Evolutionary conservation across 441 rosid species (phyloP), one percentile per base, ranked within the genome.

Genomic region (Macaranga tanarius): DNA sequence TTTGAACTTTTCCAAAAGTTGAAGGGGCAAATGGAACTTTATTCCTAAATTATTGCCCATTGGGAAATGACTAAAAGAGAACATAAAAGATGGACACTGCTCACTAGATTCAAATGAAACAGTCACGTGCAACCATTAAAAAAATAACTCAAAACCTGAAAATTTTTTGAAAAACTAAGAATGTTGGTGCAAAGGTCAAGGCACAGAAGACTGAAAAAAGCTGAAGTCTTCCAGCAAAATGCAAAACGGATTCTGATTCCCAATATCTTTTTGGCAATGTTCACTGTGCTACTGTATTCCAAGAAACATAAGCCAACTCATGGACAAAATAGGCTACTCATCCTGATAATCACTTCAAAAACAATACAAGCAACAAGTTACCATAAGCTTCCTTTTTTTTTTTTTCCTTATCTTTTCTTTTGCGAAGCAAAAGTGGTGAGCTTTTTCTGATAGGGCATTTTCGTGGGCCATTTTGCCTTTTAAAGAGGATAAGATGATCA

Each of bases 221-320:
- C 69, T 69, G 75, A 62, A 38, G 66, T 51, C 71, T 65, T 48
- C 40, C 57, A 61, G 19, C 77, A 54, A 48, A 65, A 38, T 8
- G 64, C 22, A 45, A 52, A 76, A 66, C 54, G 69, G 84, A 75
- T 79, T 73, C 80, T 77, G 77, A 77, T 78, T 76, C 77, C 76
- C 77, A 8, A 56, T 3, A 26, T 59, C 63, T 64, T 69, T 56
- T 54, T 31, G 38, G 5, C 69, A 28, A 44, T 34, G 13, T 57
- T 23, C 50, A 40, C 19, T 44, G 60, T 42, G 67, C 57, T 42
- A 62, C 57, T 52, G 76, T n/a, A 52, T 54, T 74, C 75, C 73
- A 66, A 47, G 55, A 6, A 45, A 42, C 45, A 62, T 12, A 34
- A n/a, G 17, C 64, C 31, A 5, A 23, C 28, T 65, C 17, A n/a